Evolutionary conservation across 495 filamentous ascomycete genomes (phyloP), one percentile per base, ranked within the genome.

Genomic region (Halenospora varia): DNA sequence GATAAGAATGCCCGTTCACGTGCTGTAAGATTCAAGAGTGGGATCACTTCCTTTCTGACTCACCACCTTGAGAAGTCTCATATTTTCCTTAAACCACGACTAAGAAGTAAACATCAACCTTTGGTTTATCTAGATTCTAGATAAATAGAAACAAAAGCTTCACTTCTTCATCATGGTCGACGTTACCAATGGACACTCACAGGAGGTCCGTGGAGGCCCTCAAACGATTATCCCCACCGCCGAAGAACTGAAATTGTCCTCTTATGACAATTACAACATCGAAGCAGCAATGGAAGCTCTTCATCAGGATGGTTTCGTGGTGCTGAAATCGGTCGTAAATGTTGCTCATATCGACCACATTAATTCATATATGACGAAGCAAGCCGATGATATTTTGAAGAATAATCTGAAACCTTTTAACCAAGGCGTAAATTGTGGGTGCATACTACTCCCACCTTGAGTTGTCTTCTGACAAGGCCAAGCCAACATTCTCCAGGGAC

Each of bases 401-500:
- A 62, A 62, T 48, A 60, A 62, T 15, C n/a, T 20, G 9, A 66
- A 69, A 53, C 25, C 59, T 17, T 69, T 65, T 45, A 69, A 69
- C 42, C 64, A 69, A 47, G 64, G 62, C 3, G 67, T 69, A 0
- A 62, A 64, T 25, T 69, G 63, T 66, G 61, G 11, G 55, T 29
- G n/a, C n/a, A n/a, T n/a, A n/a, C 4, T 10, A 25, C 2, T 44
- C 25, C 25, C 51, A 13, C 25, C 2, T 11, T 53, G 29, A 22
- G 23, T 55, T 8, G 26, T 25, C 24, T 13, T 19, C 53, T 59
- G 17, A 63, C 35, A 10, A 19, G 15, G 2, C 6, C 23, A 26
- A 66, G 66, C 67, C 20, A 70, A 70, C 45, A 57, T 70, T 48
- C 61, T 70, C 10, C 67, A 70, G 52, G 60, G 55, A 9, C 65